Evolutionary conservation across 2,329 filamentous ascomycete species (phyloP).

Genomic region (Stromatinia cepivora): DNA sequence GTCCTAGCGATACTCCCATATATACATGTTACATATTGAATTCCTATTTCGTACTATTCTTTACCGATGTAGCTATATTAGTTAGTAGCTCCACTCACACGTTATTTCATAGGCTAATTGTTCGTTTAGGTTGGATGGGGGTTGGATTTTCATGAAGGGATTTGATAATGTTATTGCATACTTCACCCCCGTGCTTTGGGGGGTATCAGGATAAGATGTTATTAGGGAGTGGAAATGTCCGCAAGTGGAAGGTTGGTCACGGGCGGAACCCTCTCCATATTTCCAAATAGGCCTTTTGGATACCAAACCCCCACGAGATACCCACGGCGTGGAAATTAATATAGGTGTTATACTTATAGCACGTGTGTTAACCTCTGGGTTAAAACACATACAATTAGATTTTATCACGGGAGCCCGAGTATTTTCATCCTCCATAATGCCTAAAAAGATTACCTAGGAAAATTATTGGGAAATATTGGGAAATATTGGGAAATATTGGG

Average conservation of each 20-base stretch:
- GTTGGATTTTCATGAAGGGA: background rate
- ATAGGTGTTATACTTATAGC: background rate
- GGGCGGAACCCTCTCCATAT: background rate
- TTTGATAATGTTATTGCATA: background rate
- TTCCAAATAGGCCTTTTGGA: background rate
- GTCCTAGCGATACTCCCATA: background rate
- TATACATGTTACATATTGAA: background rate
- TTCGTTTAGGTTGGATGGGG: background rate
- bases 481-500: too few species aligned
- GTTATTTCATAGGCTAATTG: background rate
- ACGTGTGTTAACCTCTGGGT: background rate
- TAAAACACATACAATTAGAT: background rate
- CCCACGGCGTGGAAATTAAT: background rate
- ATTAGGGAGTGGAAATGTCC: background rate
- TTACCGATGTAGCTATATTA: background rate
- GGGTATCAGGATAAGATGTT: background rate
- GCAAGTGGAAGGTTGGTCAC: background rate
- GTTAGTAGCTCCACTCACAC: background rate
- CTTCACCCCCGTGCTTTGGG: background rate
- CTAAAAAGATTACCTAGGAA: background rate
- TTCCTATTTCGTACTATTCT: background rate
- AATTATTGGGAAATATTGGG: background rate
- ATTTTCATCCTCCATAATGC: background rate
- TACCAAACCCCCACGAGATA: background rate
- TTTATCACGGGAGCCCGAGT: constrained; percentile 3